Percentiles rank a stretch among this genome's conserved stretches.
These are phyloP conservation scores for Naumovozyma dairenensis DNA, from an alignment of 805 yeast genomes.

Conservation along the genomic window DNA sequence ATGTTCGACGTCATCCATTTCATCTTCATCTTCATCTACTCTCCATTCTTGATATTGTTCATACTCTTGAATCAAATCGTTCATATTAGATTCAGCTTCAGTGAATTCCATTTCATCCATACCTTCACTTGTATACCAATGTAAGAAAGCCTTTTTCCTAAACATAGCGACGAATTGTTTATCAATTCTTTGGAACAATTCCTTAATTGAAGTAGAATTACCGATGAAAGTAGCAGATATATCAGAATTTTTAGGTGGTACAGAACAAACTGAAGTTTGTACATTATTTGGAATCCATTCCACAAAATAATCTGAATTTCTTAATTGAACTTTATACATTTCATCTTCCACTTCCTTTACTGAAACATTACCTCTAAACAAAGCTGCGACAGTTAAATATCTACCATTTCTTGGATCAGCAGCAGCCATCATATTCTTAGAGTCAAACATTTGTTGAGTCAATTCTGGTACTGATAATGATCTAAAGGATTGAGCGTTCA, in stretches of 20 bases:
- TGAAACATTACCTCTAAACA: slow-evolving; percentile 88
- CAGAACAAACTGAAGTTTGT: slow-evolving; percentile 87
- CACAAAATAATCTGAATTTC: slow-evolving; percentile 75
- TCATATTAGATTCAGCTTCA: slow-evolving; percentile 88
- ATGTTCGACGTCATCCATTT: slow-evolving; percentile 38
- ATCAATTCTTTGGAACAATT: slow-evolving; percentile 79
- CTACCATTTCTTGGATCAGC: slow-evolving; percentile 85
- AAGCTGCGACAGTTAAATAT: slow-evolving; percentile 86
- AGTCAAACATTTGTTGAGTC: slow-evolving; percentile 87
- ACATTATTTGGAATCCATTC: slow-evolving; percentile 96
- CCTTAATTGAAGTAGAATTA: slow-evolving; percentile 88
- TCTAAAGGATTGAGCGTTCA: slow-evolving; percentile 73
- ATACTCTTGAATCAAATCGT: slow-evolving; percentile 79
- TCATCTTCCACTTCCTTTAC: slow-evolving; percentile 93
- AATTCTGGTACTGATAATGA: slow-evolving; percentile 81
- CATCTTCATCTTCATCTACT: slow-evolving; percentile 67
- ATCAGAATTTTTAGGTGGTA: slow-evolving; percentile 75
- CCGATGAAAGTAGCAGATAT: slow-evolving; percentile 91
- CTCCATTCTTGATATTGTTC: slow-evolving; percentile 86
- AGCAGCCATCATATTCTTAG: slow-evolving; percentile 94
- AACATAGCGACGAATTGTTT: slow-evolving; percentile 89
- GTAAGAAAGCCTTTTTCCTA: slow-evolving; percentile 88
- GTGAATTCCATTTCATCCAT: slow-evolving; percentile 93
- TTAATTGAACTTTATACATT: slow-evolving; percentile 74
- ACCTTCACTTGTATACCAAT: slow-evolving; percentile 93